These are phyloP conservation scores for Avicennia marina DNA, from an alignment of 257 asterid genomes.

Conservation along the genomic window DNA sequence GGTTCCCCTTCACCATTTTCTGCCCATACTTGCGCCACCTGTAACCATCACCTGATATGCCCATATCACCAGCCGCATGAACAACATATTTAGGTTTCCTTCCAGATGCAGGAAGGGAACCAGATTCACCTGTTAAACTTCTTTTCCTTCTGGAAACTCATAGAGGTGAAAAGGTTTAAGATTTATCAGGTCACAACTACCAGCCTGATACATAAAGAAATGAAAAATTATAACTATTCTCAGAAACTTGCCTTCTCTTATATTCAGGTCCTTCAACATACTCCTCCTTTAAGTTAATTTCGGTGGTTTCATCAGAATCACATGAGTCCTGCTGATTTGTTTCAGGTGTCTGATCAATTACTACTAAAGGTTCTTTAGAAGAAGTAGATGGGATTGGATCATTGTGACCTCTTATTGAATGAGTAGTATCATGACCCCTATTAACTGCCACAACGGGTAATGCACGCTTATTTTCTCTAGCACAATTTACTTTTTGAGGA, in stretches of 20 bases:
- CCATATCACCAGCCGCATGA: constrained; percentile 60
- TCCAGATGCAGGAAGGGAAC: constrained; percentile 34
- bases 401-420: constrained; percentile 11
- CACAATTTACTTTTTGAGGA: constrained; percentile 40
- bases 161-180: constrained; percentile 17
- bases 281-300: constrained; percentile 34
- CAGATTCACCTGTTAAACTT: constrained; percentile 28
- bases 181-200: not conserved
- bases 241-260: constrained; percentile 39
- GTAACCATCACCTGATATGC: constrained; percentile 69
- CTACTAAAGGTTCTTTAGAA: constrained; percentile 28
- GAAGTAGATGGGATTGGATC: constrained; percentile 36
- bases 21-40: constrained; percentile 91
- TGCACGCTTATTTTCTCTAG: constrained; percentile 30
- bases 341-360: constrained; percentile 25
- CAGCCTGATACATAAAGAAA: constrained; percentile 2
- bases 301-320: constrained; percentile 44
- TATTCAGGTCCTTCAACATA: constrained; percentile 36
- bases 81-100: constrained; percentile 62
- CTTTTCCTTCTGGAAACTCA: constrained; percentile 42
- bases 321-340: constrained; percentile 34
- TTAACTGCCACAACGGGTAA: constrained; percentile 24
- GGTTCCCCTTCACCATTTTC: constrained; percentile 82
- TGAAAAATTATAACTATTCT: not conserved
- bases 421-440: constrained; percentile 23